Evolutionary conservation across 306 rosid genomes (phyloP).

Genomic region (Trifolium dubium): DNA sequence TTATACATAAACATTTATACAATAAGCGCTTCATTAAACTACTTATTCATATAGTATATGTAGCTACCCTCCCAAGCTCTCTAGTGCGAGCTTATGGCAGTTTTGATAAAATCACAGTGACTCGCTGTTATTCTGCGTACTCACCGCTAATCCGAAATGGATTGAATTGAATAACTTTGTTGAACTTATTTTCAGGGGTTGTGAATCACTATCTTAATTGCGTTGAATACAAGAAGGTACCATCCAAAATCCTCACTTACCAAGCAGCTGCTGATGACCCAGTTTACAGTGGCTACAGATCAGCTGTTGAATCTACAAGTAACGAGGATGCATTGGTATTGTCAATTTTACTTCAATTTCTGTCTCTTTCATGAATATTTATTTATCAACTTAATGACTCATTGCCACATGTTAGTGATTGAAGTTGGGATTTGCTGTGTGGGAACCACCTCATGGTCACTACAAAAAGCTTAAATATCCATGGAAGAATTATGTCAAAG

Average conservation of each 20-base stretch:
- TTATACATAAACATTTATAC: no score
- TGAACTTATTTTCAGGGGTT: conserved; percentile 56
- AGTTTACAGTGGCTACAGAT: conserved; percentile 78
- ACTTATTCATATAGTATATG: no score
- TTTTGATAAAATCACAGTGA: no score
- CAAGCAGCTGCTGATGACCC: conserved; percentile 93
- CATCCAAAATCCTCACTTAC: conserved; percentile 86
- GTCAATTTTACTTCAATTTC: conserved; percentile 24
- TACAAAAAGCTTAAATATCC: conserved; percentile 80
- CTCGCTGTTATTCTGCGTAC: no score
- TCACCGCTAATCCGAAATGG: no score
- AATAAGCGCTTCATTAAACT: no score
- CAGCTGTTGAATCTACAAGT: conserved; percentile 86
- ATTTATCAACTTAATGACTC: conserved; percentile 20
- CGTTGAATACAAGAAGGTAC: conserved; percentile 77
- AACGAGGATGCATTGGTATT: conserved; percentile 90
- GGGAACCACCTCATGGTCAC: conserved; percentile 98
- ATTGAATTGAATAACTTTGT: conserved; percentile 5
- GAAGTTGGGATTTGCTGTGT: conserved; percentile 95
- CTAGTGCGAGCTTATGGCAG: not conserved
- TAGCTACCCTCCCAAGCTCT: not conserved
- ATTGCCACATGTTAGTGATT: conserved; percentile 38
- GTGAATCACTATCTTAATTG: conserved; percentile 73
- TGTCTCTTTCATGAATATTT: conserved; percentile 19
- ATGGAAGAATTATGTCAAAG: conserved; percentile 89